Evolutionary conservation across 495 filamentous ascomycete species (phyloP).

Genomic region (Lasiosphaeris hirsuta): DNA sequence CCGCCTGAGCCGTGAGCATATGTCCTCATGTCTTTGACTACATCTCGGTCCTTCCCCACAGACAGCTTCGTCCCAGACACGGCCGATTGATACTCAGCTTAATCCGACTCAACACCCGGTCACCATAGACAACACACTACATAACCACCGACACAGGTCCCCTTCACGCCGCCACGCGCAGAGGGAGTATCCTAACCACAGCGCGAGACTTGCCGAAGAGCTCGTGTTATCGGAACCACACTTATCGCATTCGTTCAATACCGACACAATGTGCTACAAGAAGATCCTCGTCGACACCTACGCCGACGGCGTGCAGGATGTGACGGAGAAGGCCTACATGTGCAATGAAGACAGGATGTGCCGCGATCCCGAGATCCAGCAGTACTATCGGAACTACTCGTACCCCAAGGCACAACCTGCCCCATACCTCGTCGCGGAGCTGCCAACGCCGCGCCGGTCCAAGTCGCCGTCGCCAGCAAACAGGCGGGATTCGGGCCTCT

Average conservation of each 20-base stretch:
- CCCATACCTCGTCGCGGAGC: constrained; percentile 23
- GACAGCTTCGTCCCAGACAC: constrained; percentile 40
- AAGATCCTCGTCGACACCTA: constrained; percentile 37
- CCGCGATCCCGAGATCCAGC: constrained; percentile 22
- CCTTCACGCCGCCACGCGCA: constrained; percentile 3
- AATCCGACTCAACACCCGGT: constrained; percentile 18
- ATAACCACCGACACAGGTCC: constrained; percentile 22
- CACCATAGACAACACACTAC: constrained; percentile 31
- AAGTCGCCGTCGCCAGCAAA: constrained; percentile 40
- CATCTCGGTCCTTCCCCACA: constrained; percentile 29
- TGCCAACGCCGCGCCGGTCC: constrained; percentile 36
- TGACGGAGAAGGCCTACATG: constrained; percentile 28
- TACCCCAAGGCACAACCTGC: constrained; percentile 27
- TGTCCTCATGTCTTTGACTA: constrained; percentile 45
- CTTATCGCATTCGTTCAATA: constrained; percentile 19
- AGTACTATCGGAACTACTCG: constrained; percentile 26
- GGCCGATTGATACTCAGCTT: constrained; percentile 35
- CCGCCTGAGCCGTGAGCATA: constrained; percentile 10
- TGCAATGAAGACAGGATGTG: constrained; percentile 28
- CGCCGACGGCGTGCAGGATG: constrained; percentile 27
- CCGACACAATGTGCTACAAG: constrained; percentile 43
- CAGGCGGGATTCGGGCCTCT: constrained; percentile 31
- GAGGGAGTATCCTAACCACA: constrained; percentile 9
- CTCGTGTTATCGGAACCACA: constrained; percentile 21
- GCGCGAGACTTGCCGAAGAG: constrained; percentile 14